These are phyloP conservation scores for Podaxis sp. DNA, from an alignment of 768 basidiomycete species.

Conservation along the genomic window DNA sequence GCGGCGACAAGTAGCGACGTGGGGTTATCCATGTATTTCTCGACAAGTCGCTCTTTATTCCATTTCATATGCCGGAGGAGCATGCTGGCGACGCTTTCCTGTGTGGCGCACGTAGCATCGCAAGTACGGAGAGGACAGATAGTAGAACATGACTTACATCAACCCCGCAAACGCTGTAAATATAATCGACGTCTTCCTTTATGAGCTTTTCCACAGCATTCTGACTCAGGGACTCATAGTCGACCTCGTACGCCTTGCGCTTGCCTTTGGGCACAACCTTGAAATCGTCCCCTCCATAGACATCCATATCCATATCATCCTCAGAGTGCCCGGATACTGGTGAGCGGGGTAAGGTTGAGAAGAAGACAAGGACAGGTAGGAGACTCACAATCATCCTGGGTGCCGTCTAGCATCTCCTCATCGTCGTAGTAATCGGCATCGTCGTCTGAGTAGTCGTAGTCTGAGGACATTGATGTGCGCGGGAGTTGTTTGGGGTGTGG, in stretches of 20 bases:
- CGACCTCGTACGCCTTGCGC: constrained; percentile 79
- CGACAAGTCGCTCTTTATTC: constrained; percentile 96
- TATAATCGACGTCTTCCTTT: constrained; percentile 78
- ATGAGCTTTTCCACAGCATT: constrained; percentile 76
- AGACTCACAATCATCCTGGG: constrained; percentile 52
- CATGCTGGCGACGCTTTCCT: constrained; percentile 72
- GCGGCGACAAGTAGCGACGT: constrained; percentile 69
- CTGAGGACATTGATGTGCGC: constrained; percentile 45
- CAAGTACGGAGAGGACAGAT: constrained; percentile 10
- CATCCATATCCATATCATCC: constrained; percentile 71
- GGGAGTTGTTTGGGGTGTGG: constrained; percentile 15
- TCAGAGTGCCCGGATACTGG: constrained; percentile 33
- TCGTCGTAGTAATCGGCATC: constrained; percentile 68
- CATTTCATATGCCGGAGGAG: constrained; percentile 84
- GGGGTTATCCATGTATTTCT: constrained; percentile 96
- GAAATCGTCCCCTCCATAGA: constrained; percentile 57
- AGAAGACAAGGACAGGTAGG: constrained; percentile 1
- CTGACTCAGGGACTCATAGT: constrained; percentile 77
- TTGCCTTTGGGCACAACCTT: constrained; percentile 53
- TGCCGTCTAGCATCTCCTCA: constrained; percentile 69
- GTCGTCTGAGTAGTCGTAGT: constrained; percentile 72
- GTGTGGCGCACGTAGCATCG: neutral
- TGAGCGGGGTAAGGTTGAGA: neutral
- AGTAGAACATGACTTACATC: constrained; percentile 60
- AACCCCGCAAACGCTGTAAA: constrained; percentile 84